phyloP scores from a whole-genome alignment of 1,284 basidiomycete species.

The Fomes fomentarius region DNA sequence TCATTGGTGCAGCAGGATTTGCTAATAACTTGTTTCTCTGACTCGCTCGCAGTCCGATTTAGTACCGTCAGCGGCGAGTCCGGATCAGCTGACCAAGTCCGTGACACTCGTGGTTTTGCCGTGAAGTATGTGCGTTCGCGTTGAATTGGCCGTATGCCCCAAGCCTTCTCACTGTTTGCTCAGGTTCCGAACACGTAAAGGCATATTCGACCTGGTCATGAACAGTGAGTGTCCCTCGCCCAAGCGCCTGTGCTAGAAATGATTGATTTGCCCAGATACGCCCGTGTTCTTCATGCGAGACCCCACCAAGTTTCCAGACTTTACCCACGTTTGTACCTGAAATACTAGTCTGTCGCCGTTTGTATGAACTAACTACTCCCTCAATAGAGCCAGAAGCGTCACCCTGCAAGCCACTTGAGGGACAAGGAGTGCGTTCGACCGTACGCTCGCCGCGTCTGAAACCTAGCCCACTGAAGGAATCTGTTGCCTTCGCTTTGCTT shows the following conservation, averaged over 20 bases:
- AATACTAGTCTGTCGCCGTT: background rate
- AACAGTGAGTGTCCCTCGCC: constrained; percentile 51
- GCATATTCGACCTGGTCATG: constrained; percentile 88
- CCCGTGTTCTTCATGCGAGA: constrained; percentile 89
- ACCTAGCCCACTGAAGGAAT: background rate
- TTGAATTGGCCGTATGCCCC: background rate
- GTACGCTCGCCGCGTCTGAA: background rate
- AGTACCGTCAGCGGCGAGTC: constrained; percentile 89
- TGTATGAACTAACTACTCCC: constrained; percentile 2
- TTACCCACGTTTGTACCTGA: constrained; percentile 71
- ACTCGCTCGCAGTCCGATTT: constrained; percentile 82
- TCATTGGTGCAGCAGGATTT: background rate
- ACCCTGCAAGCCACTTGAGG: constrained; percentile 87
- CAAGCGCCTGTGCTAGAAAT: background rate
- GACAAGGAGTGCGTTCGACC: constrained; percentile 44
- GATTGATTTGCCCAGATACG: constrained; percentile 49
- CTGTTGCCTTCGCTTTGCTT: background rate
- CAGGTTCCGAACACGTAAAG: constrained; percentile 68
- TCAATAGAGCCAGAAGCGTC: constrained; percentile 78
- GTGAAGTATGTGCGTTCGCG: constrained; percentile 26
- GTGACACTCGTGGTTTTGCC: constrained; percentile 79
- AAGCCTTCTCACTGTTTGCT: background rate
- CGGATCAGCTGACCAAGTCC: constrained; percentile 87
- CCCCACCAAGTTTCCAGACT: constrained; percentile 83
- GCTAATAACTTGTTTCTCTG: constrained; percentile 43